Conservation (phyloP, 164 flowering plant genomes). For the Kingdonia uniflora region DNA sequence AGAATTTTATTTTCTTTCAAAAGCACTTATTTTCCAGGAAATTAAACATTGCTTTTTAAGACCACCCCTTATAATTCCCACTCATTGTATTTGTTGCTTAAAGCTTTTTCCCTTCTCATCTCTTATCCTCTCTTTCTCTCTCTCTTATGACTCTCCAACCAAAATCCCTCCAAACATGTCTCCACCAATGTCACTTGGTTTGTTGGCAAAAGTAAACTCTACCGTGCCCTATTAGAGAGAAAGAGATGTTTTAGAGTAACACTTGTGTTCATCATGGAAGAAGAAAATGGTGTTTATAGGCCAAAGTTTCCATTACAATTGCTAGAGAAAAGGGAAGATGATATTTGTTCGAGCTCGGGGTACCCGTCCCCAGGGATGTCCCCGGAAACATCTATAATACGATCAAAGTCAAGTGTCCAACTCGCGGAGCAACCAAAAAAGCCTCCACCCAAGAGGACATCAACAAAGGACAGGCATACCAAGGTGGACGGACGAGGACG, state of each 20-base stretch:
- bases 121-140: conserved; percentile 10
- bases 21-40: neutral
- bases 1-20: neutral
- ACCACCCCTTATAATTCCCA: conserved; percentile 37
- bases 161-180: neutral
- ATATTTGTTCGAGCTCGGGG: conserved; percentile 27
- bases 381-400: conserved; percentile 4
- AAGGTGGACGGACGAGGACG: conserved; percentile 84
- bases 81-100: conserved; percentile 64
- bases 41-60: conserved; percentile 22
- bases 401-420: conserved; percentile 11
- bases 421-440: conserved; percentile 22
- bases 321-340: conserved; percentile 43
- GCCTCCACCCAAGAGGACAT: conserved; percentile 44
- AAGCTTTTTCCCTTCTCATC: conserved; percentile 29
- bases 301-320: conserved; percentile 62
- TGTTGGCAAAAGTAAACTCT: conserved; percentile 2
- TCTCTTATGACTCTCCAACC: conserved; percentile 14
- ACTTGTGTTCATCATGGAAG: conserved; percentile 40
- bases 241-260: conserved; percentile 12
- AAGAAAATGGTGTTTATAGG: conserved; percentile 32
- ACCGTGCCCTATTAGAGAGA: conserved; percentile 4
- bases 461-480: conserved; percentile 73
- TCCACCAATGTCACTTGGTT: conserved; percentile 4
- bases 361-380: conserved; percentile 16